Evolutionary conservation across 2,329 filamentous ascomycete genomes (phyloP), one percentile per base, ranked within the genome.

Genomic region (Cladosporium sp.): DNA sequence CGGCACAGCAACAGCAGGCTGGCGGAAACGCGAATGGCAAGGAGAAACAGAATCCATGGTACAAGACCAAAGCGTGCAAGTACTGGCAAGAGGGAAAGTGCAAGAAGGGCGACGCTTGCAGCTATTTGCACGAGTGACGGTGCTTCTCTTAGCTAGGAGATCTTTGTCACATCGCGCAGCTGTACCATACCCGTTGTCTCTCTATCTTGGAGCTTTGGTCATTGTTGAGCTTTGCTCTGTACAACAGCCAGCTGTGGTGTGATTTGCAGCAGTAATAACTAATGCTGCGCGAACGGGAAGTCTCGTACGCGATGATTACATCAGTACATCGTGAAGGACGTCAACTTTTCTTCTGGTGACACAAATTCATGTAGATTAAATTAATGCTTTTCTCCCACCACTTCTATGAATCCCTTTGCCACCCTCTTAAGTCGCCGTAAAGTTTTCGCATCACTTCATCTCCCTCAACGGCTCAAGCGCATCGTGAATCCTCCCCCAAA

Each of bases 1-100:
- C 42, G 3, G 22, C 24, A 12, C 64, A 66, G 52, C 64, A 61
- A 56, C 60, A 58, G 32, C 60, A 61, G 19, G 57, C 60, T 24
- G 44, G 36, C 35, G 55, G 44, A 56, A 58, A 28, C n/a, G 55
- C 39, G 40, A 36, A 34, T n/a, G 54, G 45, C 22, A 60, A 60
- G 37, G 52, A 57, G 20, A 64, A 62, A 52, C 57, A 59, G n/a
- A 65, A 69, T 22, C 65, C 63, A 8, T 61, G 63, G 34, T 72
- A 67, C 61, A 68, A 68, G 63, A 71, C 66, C 4, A 66, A 67
- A 56, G 68, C 75, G 9, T 83, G 81, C 68, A 75, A 76, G 58
- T 83, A 79, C 67, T 83, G 76, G 76, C 71, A 77, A 35, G 75
- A 80, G 59, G 80, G 80, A 12, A 78, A 76, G 63, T 83, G 81